Percentiles rank a stretch among this genome's conserved stretches.
phyloP scores from a whole-genome alignment of 305 asterid species.

The Andrographis paniculata region DNA sequence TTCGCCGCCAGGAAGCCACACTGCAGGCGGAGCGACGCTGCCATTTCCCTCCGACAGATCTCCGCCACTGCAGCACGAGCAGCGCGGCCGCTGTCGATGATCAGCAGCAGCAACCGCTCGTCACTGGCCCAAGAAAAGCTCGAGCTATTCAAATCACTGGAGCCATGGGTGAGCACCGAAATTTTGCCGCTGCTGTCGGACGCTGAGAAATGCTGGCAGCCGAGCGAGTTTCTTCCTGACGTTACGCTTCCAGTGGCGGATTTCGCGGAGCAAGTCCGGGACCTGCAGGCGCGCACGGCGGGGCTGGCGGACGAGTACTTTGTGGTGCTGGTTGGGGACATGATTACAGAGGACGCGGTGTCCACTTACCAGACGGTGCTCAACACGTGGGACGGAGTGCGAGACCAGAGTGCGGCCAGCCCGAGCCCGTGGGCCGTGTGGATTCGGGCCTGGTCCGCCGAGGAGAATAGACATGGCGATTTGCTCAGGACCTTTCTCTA shows the following conservation, averaged over 20 bases:
- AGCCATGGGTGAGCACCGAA: constrained; percentile 20
- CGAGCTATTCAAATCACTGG: constrained; percentile 29
- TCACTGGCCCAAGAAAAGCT: constrained; percentile 25
- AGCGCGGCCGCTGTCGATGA: too few species aligned
- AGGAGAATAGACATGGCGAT: constrained; percentile 41
- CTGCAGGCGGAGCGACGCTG: too few species aligned
- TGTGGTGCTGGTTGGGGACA: constrained; percentile 31
- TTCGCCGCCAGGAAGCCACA: too few species aligned
- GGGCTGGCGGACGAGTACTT: constrained; percentile 25
- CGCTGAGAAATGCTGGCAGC: constrained; percentile 36
- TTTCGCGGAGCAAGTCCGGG: constrained; percentile 22
- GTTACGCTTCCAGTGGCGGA: constrained; percentile 17
- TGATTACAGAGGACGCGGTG: constrained; percentile 36
- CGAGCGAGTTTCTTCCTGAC: constrained; percentile 33
- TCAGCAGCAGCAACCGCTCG: too few species aligned
- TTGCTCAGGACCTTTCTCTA: constrained; percentile 30
- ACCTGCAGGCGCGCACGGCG: constrained; percentile 18
- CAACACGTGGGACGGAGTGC: constrained; percentile 27
- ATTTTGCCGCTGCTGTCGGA: constrained; percentile 30
- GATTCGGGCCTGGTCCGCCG: constrained; percentile 42
- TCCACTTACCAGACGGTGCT: constrained; percentile 30
- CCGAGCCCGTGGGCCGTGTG: constrained; percentile 38
- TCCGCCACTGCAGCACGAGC: too few species aligned
- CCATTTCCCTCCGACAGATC: too few species aligned
- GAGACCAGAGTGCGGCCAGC: constrained; percentile 29